A percentile compares a stretch with the other conserved stretches of the same genome.
These are phyloP conservation scores for Globisporangium canariense DNA, from an alignment of 352 stramenopile species.

Conservation along the genomic window DNA sequence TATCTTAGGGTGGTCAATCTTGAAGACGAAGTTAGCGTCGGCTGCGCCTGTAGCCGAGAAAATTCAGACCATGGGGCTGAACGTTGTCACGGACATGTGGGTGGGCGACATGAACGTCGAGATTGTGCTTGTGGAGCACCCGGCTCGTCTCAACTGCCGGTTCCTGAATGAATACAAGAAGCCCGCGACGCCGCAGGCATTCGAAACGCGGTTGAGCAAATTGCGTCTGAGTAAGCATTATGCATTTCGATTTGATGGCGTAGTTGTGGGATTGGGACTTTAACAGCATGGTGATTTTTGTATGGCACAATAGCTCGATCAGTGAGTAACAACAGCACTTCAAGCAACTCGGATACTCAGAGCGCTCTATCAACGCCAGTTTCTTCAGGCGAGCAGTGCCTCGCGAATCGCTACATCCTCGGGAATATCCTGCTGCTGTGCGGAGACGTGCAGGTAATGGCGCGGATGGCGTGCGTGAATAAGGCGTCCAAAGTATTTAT, in stretches of 20 bases:
- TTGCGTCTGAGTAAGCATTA: slow-evolving; percentile 39
- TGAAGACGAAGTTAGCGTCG: slow-evolving; percentile 73
- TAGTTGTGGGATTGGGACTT: background rate
- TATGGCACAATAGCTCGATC: slow-evolving; percentile 16
- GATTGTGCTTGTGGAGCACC: slow-evolving; percentile 46
- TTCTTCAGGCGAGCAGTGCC: slow-evolving; percentile 35
- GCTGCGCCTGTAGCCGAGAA: slow-evolving; percentile 69
- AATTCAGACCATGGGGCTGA: slow-evolving; percentile 71
- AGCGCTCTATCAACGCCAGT: background rate
- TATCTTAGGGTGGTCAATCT: slow-evolving; percentile 53
- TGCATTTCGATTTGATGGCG: background rate
- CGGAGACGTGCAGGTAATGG: slow-evolving; percentile 49
- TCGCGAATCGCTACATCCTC: slow-evolving; percentile 61
- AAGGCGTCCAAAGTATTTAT: slow-evolving; percentile 56
- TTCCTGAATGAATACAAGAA: slow-evolving; percentile 67
- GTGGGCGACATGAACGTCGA: slow-evolving; percentile 57
- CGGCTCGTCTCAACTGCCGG: slow-evolving; percentile 31
- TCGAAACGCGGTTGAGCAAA: slow-evolving; percentile 28
- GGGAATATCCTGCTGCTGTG: slow-evolving; percentile 74
- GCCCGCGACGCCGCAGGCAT: slow-evolving; percentile 13
- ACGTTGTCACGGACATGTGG: slow-evolving; percentile 67
- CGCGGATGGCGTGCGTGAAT: slow-evolving; percentile 52
- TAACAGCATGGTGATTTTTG: background rate
- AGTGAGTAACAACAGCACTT: slow-evolving; percentile 17
- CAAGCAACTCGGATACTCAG: slow-evolving; percentile 10